Base-by-base conservation (phyloP, 2,329 filamentous ascomycete species). In the Diaporthe humulicola region DNA sequence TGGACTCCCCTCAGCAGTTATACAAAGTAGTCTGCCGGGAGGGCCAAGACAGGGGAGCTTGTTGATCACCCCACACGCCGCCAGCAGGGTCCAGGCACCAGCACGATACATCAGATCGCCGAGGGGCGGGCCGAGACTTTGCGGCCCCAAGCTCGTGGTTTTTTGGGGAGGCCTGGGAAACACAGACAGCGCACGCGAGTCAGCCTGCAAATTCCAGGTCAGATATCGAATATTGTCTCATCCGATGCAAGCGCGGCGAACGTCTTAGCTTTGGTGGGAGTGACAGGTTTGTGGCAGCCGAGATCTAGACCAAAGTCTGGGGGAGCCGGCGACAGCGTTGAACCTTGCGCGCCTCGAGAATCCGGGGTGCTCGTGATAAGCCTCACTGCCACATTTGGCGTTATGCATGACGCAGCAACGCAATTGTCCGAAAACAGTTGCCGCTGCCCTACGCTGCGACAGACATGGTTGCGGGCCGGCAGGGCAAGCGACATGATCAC, bases 301-400 rank as follows among this genome's bases (percentile, higher is more conserved):
- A 45, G 70, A 33, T 72, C 70, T 72, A 72, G 57, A 66, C 45
- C 45, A 5, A 33, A n/a, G 33, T 52, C 48, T 54, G 42, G 70
- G 57, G 70, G 54, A 40, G 33, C n/a, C 33, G 14, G 48, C 64
- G 64, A 54, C 64, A 69, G n/a, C 64, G 64, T 40, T 69, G 33
- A 7, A 54, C 64, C 64, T 54, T 69, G 64, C 48, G 33, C 48
- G 33, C 40, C 70, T 42, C 45, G 33, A 45, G 28, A 64, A 64
- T 72, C 70, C 57, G 70, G 70, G 70, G 57, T 48, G 67, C 52
- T 67, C 64, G 64, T 67, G 64, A 40, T 38, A 40, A 42, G 70
- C 28, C 40, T 71, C 67, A 71, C 48, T 71, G 57, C 67, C 57
- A 74, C 67, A 50, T 66, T 66, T 50, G 73, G 66, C 54, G n/a